Base-by-base conservation (phyloP, 495 filamentous ascomycete genomes). In the Letharia lupina region DNA sequence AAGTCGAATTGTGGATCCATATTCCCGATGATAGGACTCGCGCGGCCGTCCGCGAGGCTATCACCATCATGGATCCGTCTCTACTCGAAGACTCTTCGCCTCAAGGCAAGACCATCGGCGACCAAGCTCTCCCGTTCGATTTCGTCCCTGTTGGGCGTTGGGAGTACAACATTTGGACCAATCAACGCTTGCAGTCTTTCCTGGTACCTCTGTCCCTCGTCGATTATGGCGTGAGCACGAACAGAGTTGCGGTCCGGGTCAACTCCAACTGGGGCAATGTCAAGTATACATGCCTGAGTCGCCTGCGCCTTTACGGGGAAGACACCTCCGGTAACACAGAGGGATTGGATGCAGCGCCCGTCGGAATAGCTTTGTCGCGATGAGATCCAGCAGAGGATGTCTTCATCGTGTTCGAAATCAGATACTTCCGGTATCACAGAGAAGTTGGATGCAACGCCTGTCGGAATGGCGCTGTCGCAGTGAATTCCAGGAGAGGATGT, bases 231-330 rank as follows among this genome's bases (percentile, higher is more conserved):
- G 65, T 82, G 13, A 72, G 76, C 8, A 77, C 78, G 18, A 70
- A 77, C 52, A 75, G 77, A 61, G 72, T 82, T 31, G 77, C 76
- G 9, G 71, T 82, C 50, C 74, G 81, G 4, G 74, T 80, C 11
- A 80, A 76, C 23, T 76, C 74, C 4, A 83, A 81, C 59, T 83
- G 80, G 79, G 81, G 79, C 5, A 72, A 73, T 3, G 44, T 35
- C 20, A 66, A 76, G 23, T 68, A 75, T 47, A 81, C 80, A 0
- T 83, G 81, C 68, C 67, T 83, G 37, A 81, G 80, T 68, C 78
- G 80, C 16, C 44, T 81, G 44, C 78, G 76, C 60, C 39, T 82
- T 20, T 73, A 79, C 66, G 81, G 80, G 11, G 74, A 77, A 60
- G 42, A 70, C 18, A 59, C 41, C 3, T 57, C 60, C 9, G 68